Base-by-base conservation (phyloP, 2,329 filamentous ascomycete genomes). In the Trichoderma sp. region DNA sequence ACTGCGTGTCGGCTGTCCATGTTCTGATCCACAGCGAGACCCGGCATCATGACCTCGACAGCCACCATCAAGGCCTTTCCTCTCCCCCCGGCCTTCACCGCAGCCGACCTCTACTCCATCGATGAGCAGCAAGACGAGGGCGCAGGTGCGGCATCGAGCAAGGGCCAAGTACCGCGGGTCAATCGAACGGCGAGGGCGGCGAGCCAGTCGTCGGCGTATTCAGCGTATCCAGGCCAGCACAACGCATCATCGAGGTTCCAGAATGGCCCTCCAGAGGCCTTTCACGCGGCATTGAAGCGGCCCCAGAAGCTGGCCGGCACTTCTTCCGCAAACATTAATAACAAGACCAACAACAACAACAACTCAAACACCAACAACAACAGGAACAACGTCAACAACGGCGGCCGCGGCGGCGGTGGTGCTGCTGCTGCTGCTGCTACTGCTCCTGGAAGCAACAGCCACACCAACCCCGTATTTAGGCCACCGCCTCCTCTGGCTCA, bases 221-320 rank as follows among this genome's bases (percentile, higher is more conserved):
- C 74, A 51, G 72, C 72, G 54, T 77, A 76, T 68, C 69, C 74
- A 7, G 75, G 73, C 30, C 69, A 75, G 26, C 74, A 77, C 62
- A 64, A 51, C 30, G 73, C 73, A 39, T 12, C 34, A 24, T 60
- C 68, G 4, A 66, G 68, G 28, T 67, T 71, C 41, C 67, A 70
- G 24, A 67, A 67, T 24, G 69, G 62, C 64, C 65, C 67, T 5
- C 60, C 50, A 15, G 74, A 74, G 43, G 71, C 66, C 14, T 59
- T 69, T 12, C 73, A 70, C 2, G 50, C 62, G 9, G 65, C 69
- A 24, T 71, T 78, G 41, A 79, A 78, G 69, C 71, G 76, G 5
- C 77, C 78, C 12, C 73, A 74, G 62, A 77, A 75, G 66, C 73
- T 79, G 3, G 77, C 77, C 1, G 65, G 67, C 43, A 52, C 63